Evolutionary conservation across 352 stramenopile genomes (phyloP), one percentile per base, ranked within the genome.

Genomic region (Pythium rishiriense): DNA sequence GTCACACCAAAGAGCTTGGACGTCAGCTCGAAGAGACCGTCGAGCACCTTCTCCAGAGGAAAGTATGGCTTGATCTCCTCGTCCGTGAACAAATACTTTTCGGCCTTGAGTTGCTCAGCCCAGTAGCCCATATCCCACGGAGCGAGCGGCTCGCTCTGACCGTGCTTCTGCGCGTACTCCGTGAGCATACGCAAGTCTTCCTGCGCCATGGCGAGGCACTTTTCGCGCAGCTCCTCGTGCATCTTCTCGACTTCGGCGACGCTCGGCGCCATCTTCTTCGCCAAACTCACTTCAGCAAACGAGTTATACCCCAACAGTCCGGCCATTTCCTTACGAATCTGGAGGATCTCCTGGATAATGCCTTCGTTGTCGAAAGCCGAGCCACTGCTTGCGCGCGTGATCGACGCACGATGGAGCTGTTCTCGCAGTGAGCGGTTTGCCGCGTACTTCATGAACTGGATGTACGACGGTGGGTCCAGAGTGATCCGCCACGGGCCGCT

Each of bases 31-130:
- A 99, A 99, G 58, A 99, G 86, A 11, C 97, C 97, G n/a, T 97
- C 83, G 0, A 99, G 82, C 57, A 98, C 96, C 49, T 90, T 87
- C 50, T 97, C 89, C 4, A 99, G 80, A 10, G 96, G 87, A 77
- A 99, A 99, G 75, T 98, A 99, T 1, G 97, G 94, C 61, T 98
- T 94, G 43, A 99, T 93, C 59, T 98, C 93, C 77, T 99, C 97
- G 64, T 99, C 94, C 21, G 83, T 98, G 72, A 99, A 95, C 48
- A 93, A 69, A 68, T 98, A 99, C 33, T 91, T 94, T 22, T 97
- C 91, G 47, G 98, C 95, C 73, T 98, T 98, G 11, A 98, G 76
- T 47, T 97, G 84, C 70, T 99, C 97, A 4, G 91, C 90, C 85
- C 95, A 99, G 75, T 93, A 99, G 11, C 90, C 79, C 21, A 98